Conservation (phyloP, 2,329 filamentous ascomycete genomes). For the Cladosporium sp. region DNA sequence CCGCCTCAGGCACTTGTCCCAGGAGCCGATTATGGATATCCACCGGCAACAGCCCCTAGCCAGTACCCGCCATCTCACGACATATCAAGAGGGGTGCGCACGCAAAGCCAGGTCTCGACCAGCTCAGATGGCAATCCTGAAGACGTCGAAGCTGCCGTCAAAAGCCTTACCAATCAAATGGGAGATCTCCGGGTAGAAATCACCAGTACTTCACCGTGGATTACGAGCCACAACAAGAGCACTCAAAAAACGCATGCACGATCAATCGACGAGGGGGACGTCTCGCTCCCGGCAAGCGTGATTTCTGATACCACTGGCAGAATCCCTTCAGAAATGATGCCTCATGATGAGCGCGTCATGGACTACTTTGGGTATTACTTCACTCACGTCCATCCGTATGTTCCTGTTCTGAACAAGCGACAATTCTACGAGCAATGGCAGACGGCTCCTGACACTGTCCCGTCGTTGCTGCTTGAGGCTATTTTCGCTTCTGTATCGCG, state of each 20-base stretch:
- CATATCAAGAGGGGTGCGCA: constrained; percentile 17
- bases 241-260: constrained; percentile 53
- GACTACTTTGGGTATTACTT: constrained; percentile 91
- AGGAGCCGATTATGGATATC: constrained; percentile 3
- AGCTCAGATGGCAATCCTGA: constrained; percentile 27
- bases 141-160: constrained; percentile 27
- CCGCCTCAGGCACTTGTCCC: constrained; percentile 17
- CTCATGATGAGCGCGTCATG: constrained; percentile 71
- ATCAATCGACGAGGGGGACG: constrained; percentile 62
- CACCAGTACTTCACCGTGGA: constrained; percentile 79
- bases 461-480: constrained; percentile 80
- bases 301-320: constrained; percentile 71
- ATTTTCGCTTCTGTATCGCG: constrained; percentile 85
- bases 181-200: constrained; percentile 84
- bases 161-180: constrained; percentile 52
- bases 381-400: constrained; percentile 81
- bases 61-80: constrained; percentile 17
- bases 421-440: constrained; percentile 89
- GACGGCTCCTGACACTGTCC: constrained; percentile 73
- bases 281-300: constrained; percentile 60
- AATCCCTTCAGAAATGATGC: constrained; percentile 91
- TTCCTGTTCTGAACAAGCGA: constrained; percentile 77
- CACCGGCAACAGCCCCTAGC: neutral
- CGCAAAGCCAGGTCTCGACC: constrained; percentile 22
- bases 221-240: constrained; percentile 57